phyloP scores from a whole-genome alignment of 208 protist species.

The Tritrichomonas foetus region DNA sequence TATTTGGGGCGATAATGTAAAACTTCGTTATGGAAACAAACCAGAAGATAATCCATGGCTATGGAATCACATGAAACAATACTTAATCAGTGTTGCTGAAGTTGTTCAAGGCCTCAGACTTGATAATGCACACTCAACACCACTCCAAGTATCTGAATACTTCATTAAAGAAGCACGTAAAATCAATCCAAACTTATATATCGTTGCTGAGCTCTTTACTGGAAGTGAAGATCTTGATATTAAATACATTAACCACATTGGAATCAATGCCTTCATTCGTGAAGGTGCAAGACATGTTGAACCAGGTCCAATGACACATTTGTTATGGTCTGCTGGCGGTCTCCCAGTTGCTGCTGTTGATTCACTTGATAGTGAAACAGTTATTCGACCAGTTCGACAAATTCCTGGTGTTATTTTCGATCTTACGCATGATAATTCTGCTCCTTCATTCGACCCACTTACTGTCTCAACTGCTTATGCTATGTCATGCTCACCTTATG shows the following conservation, averaged over 20 bases:
- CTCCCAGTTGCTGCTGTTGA: not conserved
- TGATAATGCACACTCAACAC: slow-evolving; percentile 32
- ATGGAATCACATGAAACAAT: not conserved
- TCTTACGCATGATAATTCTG: not conserved
- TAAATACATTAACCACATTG: slow-evolving; percentile 28
- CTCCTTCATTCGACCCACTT: not conserved
- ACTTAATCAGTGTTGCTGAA: not conserved
- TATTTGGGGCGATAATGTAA: slow-evolving; percentile 33
- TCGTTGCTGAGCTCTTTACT: not conserved
- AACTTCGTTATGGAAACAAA: not conserved
- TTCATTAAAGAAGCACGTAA: not conserved
- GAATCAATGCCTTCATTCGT: not conserved
- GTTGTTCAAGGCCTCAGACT: not conserved
- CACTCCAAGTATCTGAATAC: not conserved
- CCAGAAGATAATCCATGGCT: slow-evolving; percentile 32
- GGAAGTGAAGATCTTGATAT: slow-evolving; percentile 2
- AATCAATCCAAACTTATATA: not conserved
- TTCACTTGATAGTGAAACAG: not conserved
- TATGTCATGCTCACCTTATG: not conserved
- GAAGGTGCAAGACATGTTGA: not conserved
- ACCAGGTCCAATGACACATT: not conserved
- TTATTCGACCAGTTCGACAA: not conserved
- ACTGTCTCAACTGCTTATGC: not conserved
- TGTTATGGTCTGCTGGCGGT: not conserved
- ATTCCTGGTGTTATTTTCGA: slow-evolving; percentile 38